Percentiles rank a stretch among this genome's conserved stretches.
Conservation (phyloP, 202 grass and related monocot species). For the Saccharum hybrid region DNA sequence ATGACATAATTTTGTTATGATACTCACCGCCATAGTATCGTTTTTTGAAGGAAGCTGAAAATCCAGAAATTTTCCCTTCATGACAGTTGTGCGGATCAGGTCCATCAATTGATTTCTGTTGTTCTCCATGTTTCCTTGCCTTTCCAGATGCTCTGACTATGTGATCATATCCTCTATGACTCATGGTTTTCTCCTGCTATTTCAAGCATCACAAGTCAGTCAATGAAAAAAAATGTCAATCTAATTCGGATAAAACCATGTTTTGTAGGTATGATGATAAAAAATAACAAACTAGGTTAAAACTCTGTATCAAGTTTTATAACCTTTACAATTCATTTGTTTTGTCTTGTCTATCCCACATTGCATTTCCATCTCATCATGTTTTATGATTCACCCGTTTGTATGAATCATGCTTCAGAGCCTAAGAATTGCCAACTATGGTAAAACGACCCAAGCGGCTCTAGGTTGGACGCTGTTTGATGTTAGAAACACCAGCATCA, state of each 20-base stretch:
- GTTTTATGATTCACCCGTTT: background rate
- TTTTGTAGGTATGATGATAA: background rate
- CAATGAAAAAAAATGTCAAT: background rate
- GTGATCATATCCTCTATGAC: constrained; percentile 44
- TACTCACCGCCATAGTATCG: constrained; percentile 53
- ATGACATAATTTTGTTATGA: constrained; percentile 22
- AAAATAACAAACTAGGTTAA: background rate
- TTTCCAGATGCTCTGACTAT: constrained; percentile 47
- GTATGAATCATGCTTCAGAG: background rate
- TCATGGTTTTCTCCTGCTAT: constrained; percentile 49
- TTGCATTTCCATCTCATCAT: background rate
- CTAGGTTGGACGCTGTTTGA: background rate
- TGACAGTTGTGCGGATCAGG: constrained; percentile 9
- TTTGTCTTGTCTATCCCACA: constrained; percentile 3
- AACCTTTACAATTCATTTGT: background rate
- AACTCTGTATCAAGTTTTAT: background rate
- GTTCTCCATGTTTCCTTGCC: constrained; percentile 37
- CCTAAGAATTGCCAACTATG: background rate
- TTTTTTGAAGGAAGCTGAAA: constrained; percentile 54
- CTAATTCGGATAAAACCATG: background rate
- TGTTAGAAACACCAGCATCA: constrained; percentile 6
- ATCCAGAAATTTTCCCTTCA: constrained; percentile 46
- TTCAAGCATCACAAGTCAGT: constrained; percentile 9
- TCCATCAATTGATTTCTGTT: constrained; percentile 42
- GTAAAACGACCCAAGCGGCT: background rate